Conservation (phyloP, 805 yeast species). For the Saccharomycopsis sp. region DNA sequence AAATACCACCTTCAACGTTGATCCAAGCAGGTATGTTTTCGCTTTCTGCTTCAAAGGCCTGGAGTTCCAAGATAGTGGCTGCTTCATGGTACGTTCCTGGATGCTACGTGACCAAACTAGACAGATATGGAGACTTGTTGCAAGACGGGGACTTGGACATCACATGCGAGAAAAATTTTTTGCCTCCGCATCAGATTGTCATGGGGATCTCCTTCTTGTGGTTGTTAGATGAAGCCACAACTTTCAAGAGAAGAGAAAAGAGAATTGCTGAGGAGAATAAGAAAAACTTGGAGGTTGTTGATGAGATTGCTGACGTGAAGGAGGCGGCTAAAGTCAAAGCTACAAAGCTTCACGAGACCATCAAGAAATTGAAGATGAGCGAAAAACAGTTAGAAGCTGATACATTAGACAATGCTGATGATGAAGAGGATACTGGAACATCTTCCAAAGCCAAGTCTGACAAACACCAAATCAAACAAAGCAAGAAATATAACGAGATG, state of each 20-base stretch:
- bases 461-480: conserved; percentile 22
- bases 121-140: conserved; percentile 51
- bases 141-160: conserved; percentile 52
- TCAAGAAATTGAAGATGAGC: conserved; percentile 4
- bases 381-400: conserved; percentile 11
- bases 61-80: conserved; percentile 79
- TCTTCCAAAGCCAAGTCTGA: conserved; percentile 20
- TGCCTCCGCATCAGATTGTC: conserved; percentile 76
- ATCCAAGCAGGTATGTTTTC: conserved; percentile 86
- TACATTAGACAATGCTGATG: conserved; percentile 18
- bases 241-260: conserved; percentile 20
- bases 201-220: conserved; percentile 88
- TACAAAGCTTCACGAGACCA: background rate
- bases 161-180: conserved; percentile 46
- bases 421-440: conserved; percentile 18
- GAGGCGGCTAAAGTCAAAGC: conserved; percentile 23
- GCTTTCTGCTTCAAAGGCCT: conserved; percentile 76
- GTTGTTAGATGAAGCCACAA: conserved; percentile 52
- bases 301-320: conserved; percentile 28
- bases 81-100: conserved; percentile 86
- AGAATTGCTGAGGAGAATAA: conserved; percentile 26
- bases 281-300: conserved; percentile 27
- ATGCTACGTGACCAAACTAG: conserved; percentile 60
- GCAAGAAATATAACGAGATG: conserved; percentile 19
- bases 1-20: conserved; percentile 78